Percentiles rank a stretch among this genome's conserved stretches.
Evolutionary conservation across 495 filamentous ascomycete species (phyloP).

Genomic region (Penicillium diatomitis): DNA sequence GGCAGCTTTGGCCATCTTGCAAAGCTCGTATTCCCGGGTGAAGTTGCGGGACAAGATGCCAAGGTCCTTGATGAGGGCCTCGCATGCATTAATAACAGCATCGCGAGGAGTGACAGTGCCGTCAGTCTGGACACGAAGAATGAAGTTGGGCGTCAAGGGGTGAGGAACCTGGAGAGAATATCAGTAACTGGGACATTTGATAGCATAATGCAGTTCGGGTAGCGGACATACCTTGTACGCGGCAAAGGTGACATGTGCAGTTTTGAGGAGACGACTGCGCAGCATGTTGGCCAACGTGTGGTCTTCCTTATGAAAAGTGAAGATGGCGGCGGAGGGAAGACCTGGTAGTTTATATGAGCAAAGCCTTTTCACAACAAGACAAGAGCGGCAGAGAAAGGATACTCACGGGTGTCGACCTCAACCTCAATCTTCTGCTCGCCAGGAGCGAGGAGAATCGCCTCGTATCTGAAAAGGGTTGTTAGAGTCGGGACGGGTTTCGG

Average conservation of each 20-base stretch:
- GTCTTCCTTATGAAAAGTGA: slow-evolving; percentile 93
- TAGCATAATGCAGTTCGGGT: neutral
- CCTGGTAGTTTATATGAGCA: slow-evolving; percentile 36
- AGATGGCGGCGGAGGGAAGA: slow-evolving; percentile 72
- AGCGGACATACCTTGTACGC: slow-evolving; percentile 67
- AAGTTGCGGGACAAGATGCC: slow-evolving; percentile 74
- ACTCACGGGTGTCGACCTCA: slow-evolving; percentile 76
- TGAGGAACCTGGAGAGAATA: slow-evolving; percentile 54
- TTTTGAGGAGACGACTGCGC: slow-evolving; percentile 67
- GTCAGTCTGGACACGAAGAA: slow-evolving; percentile 87
- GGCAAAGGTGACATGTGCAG: slow-evolving; percentile 70
- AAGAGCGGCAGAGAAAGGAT: neutral
- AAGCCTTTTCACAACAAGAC: too few species aligned
- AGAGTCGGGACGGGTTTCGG: too few species aligned
- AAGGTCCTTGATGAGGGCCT: slow-evolving; percentile 68
- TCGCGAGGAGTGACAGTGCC: slow-evolving; percentile 78
- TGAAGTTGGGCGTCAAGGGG: slow-evolving; percentile 75
- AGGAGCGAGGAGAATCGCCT: slow-evolving; percentile 75
- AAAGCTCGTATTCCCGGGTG: slow-evolving; percentile 88
- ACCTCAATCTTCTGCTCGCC: slow-evolving; percentile 90
- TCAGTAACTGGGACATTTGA: neutral
- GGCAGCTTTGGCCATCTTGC: slow-evolving; percentile 70
- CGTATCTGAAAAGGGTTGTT: slow-evolving; percentile 51
- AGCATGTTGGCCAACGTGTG: slow-evolving; percentile 92
- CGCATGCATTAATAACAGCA: slow-evolving; percentile 69